Evolutionary conservation across 352 stramenopile species (phyloP).

Genomic region (Phytophthora pseudosyringae): DNA sequence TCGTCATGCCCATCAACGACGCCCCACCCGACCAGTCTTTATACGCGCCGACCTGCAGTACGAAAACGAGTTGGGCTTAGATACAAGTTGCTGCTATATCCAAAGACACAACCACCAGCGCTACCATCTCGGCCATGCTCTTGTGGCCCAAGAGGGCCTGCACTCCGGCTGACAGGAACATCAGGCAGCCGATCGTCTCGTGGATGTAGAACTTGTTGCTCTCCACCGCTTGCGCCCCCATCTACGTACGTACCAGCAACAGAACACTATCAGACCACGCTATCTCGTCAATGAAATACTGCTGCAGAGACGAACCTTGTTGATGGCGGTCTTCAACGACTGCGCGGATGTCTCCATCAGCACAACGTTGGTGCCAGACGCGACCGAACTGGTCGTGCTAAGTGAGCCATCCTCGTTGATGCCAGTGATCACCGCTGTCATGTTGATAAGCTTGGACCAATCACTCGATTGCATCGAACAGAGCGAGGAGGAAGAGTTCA

Average conservation of each 20-base stretch:
- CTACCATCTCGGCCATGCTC: conserved; percentile 89
- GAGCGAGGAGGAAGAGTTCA: conserved; percentile 63
- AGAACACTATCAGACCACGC: background rate
- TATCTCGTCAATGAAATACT: background rate
- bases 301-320: conserved; percentile 53
- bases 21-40: conserved; percentile 83
- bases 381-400: conserved; percentile 82
- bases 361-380: conserved; percentile 79
- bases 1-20: conserved; percentile 89
- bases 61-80: background rate
- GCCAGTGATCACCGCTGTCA: conserved; percentile 85
- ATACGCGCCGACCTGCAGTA: conserved; percentile 78
- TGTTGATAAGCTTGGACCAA: conserved; percentile 86
- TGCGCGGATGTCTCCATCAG: conserved; percentile 88
- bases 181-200: conserved; percentile 84
- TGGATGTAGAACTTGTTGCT: conserved; percentile 85
- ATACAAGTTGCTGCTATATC: background rate
- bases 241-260: conserved; percentile 41
- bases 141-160: conserved; percentile 87
- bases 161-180: conserved; percentile 88
- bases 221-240: conserved; percentile 74
- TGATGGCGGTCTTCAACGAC: conserved; percentile 85
- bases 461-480: conserved; percentile 85
- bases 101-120: background rate
- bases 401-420: conserved; percentile 86